Evolutionary conservation across 257 asterid genomes (phyloP), one percentile per base, ranked within the genome.

Genomic region (Thymus quinquecostatus): DNA sequence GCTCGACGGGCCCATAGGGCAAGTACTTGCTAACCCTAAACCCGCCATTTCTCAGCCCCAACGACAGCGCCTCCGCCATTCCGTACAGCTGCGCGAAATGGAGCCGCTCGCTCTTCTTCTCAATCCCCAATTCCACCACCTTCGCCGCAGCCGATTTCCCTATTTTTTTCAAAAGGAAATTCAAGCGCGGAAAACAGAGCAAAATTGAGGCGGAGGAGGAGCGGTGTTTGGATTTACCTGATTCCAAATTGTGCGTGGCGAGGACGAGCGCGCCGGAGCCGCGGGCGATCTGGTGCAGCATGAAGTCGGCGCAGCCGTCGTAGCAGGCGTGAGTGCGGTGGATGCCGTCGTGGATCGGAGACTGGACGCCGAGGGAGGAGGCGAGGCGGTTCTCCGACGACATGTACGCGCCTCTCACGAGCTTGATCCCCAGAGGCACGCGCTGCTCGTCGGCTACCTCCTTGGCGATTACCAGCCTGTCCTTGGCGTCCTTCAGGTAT

Each of bases 51-150:
- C 77, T 72, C 83, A 95, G 55, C 3, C 94, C 92, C 43, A 79
- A 88, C 0, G 99, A 82, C 4, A 95, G 81, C 0, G 84, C 75
- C 1, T 95, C 99, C 0, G 98, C 84, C 99, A 95, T 95, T 61
- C 96, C 98, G 59, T 92, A 92, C 0, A 95, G 91, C 75, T 92
- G 99, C 5, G 97, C 99, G 38, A 92, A 95, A 6, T 89, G 96
- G 69, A 95, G 80, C 44, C 71, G 79, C 3, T 70, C 73, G 60
- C 61, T 79, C 3, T 82, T 77, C 68, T 67, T 82, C 8, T 75
- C 49, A 6, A 95, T 85, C 41, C 97, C 96, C 65, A 87, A 61
- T 14, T 81, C 86, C 5, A 45, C 69, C 3, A 92, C 99, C 64
- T 87, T 95, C 0, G 79, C 38, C 30, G 92, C 96, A 0, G 94